A percentile compares a stretch with the other conserved stretches of the same genome.
These are phyloP conservation scores for Pseudocercospora crystallina DNA, from an alignment of 2,329 filamentous ascomycete species.

Conservation along the genomic window DNA sequence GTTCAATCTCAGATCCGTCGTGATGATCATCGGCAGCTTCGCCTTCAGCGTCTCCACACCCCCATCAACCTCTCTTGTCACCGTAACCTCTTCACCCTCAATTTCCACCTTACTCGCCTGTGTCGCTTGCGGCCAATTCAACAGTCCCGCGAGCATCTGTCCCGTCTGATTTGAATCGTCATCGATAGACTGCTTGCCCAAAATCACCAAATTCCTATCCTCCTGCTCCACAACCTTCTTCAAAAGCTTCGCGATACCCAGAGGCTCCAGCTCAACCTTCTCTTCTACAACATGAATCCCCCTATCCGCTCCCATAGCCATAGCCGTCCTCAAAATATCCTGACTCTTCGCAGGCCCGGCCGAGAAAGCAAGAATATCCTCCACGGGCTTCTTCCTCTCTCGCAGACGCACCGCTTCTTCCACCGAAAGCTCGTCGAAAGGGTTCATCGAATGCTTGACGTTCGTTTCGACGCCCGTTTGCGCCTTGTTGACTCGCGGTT, in stretches of 20 bases:
- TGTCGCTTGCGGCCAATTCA: conserved; percentile 93
- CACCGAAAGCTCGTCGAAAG: conserved; percentile 96
- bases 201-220: conserved; percentile 84
- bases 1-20: conserved; percentile 90
- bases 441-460: conserved; percentile 98
- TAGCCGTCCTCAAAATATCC: conserved; percentile 89
- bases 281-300: conserved; percentile 70
- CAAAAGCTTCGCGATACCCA: conserved; percentile 88
- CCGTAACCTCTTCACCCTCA: conserved; percentile 66
- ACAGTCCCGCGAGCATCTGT: conserved; percentile 91
- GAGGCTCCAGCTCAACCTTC: conserved; percentile 81
- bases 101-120: conserved; percentile 85
- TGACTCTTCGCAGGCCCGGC: conserved; percentile 84
- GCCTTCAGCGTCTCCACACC: conserved; percentile 86
- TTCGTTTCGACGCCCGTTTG: conserved; percentile 87
- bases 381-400: conserved; percentile 69
- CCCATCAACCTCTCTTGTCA: conserved; percentile 91
- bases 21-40: conserved; percentile 88
- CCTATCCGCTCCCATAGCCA: conserved; percentile 98
- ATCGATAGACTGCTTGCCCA: conserved; percentile 98
- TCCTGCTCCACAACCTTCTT: conserved; percentile 76
- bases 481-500: conserved; percentile 68
- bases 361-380: conserved; percentile 86
- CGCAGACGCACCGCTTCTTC: conserved; percentile 95
- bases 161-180: conserved; percentile 95